A percentile compares a stretch with the other conserved stretches of the same genome.
These are phyloP conservation scores for Neurospora tetrasperma DNA, from an alignment of 495 filamentous ascomycete species.

Conservation along the genomic window DNA sequence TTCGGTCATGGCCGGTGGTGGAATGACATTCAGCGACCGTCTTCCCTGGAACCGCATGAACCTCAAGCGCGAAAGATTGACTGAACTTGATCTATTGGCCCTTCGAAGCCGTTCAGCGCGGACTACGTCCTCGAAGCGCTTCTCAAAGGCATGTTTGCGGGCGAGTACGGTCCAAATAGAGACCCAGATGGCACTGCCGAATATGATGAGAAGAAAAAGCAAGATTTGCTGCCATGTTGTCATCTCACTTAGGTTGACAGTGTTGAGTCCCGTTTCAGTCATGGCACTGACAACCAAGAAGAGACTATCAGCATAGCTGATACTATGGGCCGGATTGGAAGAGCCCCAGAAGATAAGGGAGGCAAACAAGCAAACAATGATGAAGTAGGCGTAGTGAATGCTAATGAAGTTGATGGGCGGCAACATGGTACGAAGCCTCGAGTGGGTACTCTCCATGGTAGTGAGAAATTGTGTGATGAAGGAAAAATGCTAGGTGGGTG, in stretches of 20 bases:
- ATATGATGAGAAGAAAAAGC: conserved; percentile 60
- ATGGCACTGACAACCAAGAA: conserved; percentile 74
- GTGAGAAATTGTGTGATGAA: background rate
- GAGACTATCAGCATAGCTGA: conserved; percentile 64
- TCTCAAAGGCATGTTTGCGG: conserved; percentile 61
- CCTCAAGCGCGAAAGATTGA: conserved; percentile 7
- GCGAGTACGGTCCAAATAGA: conserved; percentile 52
- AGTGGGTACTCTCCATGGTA: background rate
- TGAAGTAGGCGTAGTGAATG: conserved; percentile 64
- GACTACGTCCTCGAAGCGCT: conserved; percentile 50
- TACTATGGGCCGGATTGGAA: conserved; percentile 45
- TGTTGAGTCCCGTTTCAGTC: conserved; percentile 69
- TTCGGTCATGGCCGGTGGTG: background rate
- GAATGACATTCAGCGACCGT: background rate
- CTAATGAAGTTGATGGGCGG: conserved; percentile 69
- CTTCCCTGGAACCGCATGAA: conserved; percentile 8
- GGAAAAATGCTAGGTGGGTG: background rate
- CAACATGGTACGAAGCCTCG: conserved; percentile 13
- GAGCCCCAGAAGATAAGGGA: conserved; percentile 67
- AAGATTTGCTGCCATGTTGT: conserved; percentile 72
- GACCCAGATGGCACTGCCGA: conserved; percentile 63
- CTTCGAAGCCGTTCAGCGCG: conserved; percentile 34
- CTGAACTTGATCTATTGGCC: conserved; percentile 1
- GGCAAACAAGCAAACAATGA: conserved; percentile 49
- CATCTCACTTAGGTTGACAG: conserved; percentile 51